Evolutionary conservation across 352 stramenopile genomes (phyloP).

Genomic region (Pythium sukuiense): DNA sequence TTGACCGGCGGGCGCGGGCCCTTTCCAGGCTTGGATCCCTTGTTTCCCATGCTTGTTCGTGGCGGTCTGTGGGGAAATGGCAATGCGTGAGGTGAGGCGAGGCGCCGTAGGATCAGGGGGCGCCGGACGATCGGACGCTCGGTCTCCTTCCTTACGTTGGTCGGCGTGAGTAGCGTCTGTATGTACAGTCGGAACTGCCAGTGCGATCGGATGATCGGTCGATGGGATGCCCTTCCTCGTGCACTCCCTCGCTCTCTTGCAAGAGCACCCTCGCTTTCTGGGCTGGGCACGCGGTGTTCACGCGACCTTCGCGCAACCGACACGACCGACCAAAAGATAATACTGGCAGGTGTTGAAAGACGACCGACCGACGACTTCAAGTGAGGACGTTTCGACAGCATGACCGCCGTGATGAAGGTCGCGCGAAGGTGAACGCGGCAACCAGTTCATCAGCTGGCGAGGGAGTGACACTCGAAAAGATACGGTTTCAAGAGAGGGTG

Average conservation of each 20-base stretch:
- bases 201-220: constrained; percentile 20
- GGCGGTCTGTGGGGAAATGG: constrained; percentile 6
- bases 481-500: constrained; percentile 21
- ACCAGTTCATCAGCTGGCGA: constrained; percentile 21
- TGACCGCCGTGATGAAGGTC: constrained; percentile 7
- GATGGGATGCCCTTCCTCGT: constrained; percentile 14
- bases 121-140: constrained; percentile 10
- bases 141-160: background rate
- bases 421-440: constrained; percentile 24
- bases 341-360: background rate
- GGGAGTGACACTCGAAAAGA: constrained; percentile 23
- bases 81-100: background rate
- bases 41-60: constrained; percentile 69
- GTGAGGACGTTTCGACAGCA: constrained; percentile 23
- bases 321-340: constrained; percentile 17
- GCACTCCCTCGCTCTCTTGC: constrained; percentile 5
- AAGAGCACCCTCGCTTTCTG: constrained; percentile 3
- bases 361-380: constrained; percentile 25
- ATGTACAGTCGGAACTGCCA: background rate
- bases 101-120: background rate
- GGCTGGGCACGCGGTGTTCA: background rate
- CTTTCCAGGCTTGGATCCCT: constrained; percentile 70
- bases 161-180: constrained; percentile 6
- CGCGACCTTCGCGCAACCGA: constrained; percentile 26
- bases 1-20: constrained; percentile 74